These are phyloP conservation scores for Talaromyces sp. DNA, from an alignment of 2,329 filamentous ascomycete species.

Conservation along the genomic window DNA sequence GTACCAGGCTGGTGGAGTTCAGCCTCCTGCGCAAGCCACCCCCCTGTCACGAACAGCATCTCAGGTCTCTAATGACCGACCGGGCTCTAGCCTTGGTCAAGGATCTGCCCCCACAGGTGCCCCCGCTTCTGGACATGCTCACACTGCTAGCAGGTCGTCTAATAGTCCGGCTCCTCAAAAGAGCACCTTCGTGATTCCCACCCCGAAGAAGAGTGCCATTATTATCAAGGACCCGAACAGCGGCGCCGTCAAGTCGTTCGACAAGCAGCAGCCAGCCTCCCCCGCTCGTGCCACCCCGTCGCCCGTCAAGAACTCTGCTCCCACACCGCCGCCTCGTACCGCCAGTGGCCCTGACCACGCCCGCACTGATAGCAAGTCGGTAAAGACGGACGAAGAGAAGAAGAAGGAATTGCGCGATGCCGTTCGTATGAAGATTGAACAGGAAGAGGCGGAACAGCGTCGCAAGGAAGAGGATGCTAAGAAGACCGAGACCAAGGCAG, in stretches of 20 bases:
- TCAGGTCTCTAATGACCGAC: slow-evolving; percentile 66
- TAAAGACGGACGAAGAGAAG: slow-evolving; percentile 75
- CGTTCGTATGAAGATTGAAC: slow-evolving; percentile 47
- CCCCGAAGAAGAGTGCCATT: slow-evolving; percentile 65
- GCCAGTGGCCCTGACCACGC: slow-evolving; percentile 50
- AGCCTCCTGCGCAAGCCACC: slow-evolving; percentile 52
- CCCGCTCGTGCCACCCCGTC: slow-evolving; percentile 51
- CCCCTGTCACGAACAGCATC: slow-evolving; percentile 79
- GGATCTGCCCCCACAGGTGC: slow-evolving; percentile 46
- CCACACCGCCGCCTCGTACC: slow-evolving; percentile 72
- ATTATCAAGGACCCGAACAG: slow-evolving; percentile 79
- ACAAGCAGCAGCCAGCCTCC: slow-evolving; percentile 58
- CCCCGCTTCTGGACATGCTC: slow-evolving; percentile 40
- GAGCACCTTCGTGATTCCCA: slow-evolving; percentile 59
- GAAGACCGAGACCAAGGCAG: slow-evolving; percentile 25
- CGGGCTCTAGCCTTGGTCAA: slow-evolving; percentile 56
- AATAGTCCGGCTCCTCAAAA: slow-evolving; percentile 54
- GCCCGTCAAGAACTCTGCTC: slow-evolving; percentile 57
- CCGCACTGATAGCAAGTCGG: slow-evolving; percentile 63
- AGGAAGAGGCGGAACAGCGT: slow-evolving; percentile 50
- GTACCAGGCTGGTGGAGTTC: slow-evolving; percentile 39
- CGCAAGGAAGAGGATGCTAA: slow-evolving; percentile 44
- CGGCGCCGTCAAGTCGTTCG: slow-evolving; percentile 66
- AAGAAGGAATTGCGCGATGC: slow-evolving; percentile 65
- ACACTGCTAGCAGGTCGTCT: slow-evolving; percentile 51